A percentile compares a stretch with the other conserved stretches of the same genome.
Conservation (phyloP, 192 early-diverging fungal genomes). For the Haplosporangium gracile region DNA sequence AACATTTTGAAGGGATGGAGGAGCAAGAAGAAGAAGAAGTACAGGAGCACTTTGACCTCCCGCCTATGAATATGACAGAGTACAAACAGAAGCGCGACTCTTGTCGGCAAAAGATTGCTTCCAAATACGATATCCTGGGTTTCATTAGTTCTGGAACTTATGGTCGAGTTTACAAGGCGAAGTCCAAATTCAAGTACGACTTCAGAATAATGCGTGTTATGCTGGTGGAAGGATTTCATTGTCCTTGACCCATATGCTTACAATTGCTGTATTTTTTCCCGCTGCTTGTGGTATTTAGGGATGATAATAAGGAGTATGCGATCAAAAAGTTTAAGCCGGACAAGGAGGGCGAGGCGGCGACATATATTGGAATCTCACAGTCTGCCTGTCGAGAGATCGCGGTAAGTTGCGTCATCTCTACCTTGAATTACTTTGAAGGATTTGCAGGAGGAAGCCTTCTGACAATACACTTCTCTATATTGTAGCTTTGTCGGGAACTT, state of each 20-base stretch:
- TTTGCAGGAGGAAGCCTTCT: not conserved
- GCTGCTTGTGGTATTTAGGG: conserved; percentile 6
- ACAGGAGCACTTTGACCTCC: conserved; percentile 31
- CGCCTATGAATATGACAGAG: conserved; percentile 64
- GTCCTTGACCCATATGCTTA: not conserved
- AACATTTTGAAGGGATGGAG: not conserved
- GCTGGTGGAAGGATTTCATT: too few relatives aligned
- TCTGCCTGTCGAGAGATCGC: conserved; percentile 95
- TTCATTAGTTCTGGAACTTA: conserved; percentile 97
- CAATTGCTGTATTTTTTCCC: not conserved
- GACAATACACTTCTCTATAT: not conserved
- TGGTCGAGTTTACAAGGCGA: conserved; percentile 95
- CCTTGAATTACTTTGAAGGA: not conserved
- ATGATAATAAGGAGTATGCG: conserved; percentile 78
- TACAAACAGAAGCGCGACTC: conserved; percentile 68
- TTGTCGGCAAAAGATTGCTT: conserved; percentile 68
- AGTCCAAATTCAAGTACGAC: conserved; percentile 65
- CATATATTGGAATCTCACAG: conserved; percentile 89
- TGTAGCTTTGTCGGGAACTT: conserved; percentile 87
- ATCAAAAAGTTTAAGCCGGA: conserved; percentile 99
- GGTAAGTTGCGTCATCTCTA: conserved; percentile 49
- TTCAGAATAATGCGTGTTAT: not conserved
- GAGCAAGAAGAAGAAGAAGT: not conserved
- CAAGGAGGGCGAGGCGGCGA: conserved; percentile 85
- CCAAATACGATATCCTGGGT: conserved; percentile 88